A percentile compares a stretch with the other conserved stretches of the same genome.
phyloP scores from a whole-genome alignment of 176 grass and related monocot genomes.

The Bothriochloa decipiens region DNA sequence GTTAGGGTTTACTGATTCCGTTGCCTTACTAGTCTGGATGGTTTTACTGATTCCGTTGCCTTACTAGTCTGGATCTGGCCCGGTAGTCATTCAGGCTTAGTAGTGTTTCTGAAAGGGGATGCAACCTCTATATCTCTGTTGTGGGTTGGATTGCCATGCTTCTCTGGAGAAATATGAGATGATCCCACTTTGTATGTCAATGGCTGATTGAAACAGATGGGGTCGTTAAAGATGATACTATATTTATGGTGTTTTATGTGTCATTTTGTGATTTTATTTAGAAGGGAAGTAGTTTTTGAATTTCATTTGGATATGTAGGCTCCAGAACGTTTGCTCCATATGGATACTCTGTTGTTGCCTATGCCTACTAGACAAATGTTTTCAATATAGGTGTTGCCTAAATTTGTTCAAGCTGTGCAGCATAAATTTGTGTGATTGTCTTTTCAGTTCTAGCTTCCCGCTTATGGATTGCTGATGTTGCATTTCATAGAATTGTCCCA shows the following conservation, averaged over 20 bases:
- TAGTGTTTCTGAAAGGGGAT: not conserved
- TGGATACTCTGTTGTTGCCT: not conserved
- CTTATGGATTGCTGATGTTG: not conserved
- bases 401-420: not conserved
- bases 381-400: constrained; percentile 19
- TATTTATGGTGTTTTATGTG: not conserved
- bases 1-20: constrained; percentile 29
- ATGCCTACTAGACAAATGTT: not conserved
- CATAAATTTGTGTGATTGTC: not conserved
- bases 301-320: not conserved
- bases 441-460: not conserved
- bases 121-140: not conserved
- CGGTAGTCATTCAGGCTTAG: constrained; percentile 22
- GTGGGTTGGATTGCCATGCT: not conserved
- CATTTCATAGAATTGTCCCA: not conserved
- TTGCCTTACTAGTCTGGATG: too few relatives aligned
- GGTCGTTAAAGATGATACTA: not conserved
- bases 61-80: constrained; percentile 38
- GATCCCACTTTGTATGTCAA: not conserved
- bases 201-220: not conserved
- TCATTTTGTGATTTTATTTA: not conserved
- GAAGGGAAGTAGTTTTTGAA: not conserved
- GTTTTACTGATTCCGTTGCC: not conserved
- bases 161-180: not conserved
- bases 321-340: not conserved